phyloP scores from a whole-genome alignment of 805 yeast genomes.

The Pichia ethanolica region DNA sequence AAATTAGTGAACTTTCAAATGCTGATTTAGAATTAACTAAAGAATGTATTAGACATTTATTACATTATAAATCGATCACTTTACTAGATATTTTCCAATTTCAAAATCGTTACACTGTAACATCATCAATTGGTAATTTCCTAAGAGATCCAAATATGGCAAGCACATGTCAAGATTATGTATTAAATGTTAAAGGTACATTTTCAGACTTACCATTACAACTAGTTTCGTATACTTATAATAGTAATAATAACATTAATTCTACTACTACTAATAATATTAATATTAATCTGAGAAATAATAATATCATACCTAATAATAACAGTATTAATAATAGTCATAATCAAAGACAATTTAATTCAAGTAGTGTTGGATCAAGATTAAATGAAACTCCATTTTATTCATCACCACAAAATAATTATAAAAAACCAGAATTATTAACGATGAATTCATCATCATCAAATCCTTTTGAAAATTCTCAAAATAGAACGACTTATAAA shows the following conservation, averaged over 20 bases:
- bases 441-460: slow-evolving; percentile 5
- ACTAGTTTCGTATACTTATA: slow-evolving; percentile 8
- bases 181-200: slow-evolving; percentile 38
- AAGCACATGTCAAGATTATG: slow-evolving; percentile 80
- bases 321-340: too few species aligned
- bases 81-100: slow-evolving; percentile 86
- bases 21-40: slow-evolving; percentile 73
- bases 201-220: slow-evolving; percentile 24
- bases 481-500: slow-evolving; percentile 7
- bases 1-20: slow-evolving; percentile 71
- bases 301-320: too few species aligned
- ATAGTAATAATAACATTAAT: too few species aligned
- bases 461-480: not conserved
- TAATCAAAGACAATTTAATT: not conserved
- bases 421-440: not conserved
- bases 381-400: not conserved
- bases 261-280: too few species aligned
- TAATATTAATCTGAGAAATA: too few species aligned
- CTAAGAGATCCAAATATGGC: slow-evolving; percentile 59
- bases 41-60: slow-evolving; percentile 83
- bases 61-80: slow-evolving; percentile 82
- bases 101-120: slow-evolving; percentile 80
- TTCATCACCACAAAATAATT: not conserved
- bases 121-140: slow-evolving; percentile 66
- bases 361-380: slow-evolving; percentile 1